phyloP scores from a whole-genome alignment of 768 basidiomycete species.

The Clathrus columnatus region DNA sequence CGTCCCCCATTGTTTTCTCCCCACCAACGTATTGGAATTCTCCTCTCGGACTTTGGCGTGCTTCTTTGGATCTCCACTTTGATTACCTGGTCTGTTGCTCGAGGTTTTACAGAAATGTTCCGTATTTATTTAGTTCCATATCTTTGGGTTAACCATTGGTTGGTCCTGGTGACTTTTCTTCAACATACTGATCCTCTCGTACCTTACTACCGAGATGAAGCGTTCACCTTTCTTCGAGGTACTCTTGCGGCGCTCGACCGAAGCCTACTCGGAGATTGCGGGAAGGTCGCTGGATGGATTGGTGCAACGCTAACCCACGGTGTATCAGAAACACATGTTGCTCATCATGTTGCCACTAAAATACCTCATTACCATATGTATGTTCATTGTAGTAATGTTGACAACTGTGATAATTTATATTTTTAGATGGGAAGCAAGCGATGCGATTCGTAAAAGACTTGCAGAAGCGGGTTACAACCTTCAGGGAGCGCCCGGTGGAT shows the following conservation, averaged over 20 bases:
- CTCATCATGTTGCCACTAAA: slow-evolving; percentile 89
- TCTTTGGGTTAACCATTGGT: slow-evolving; percentile 92
- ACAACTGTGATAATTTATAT: too few species aligned
- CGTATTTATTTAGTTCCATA: slow-evolving; percentile 82
- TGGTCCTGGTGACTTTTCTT: slow-evolving; percentile 92
- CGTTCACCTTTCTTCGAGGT: slow-evolving; percentile 91
- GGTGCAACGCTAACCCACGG: slow-evolving; percentile 82
- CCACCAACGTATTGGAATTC: slow-evolving; percentile 65
- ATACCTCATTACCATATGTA: slow-evolving; percentile 91
- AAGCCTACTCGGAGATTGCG: slow-evolving; percentile 66
- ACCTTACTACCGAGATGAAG: slow-evolving; percentile 83
- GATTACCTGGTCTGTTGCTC: slow-evolving; percentile 43
- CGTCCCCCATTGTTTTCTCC: slow-evolving; percentile 72
- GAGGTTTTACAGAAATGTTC: slow-evolving; percentile 66
- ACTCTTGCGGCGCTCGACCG: slow-evolving; percentile 90
- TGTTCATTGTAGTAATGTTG: not conserved
- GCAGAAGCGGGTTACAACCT: slow-evolving; percentile 53
- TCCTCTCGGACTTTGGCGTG: slow-evolving; percentile 80
- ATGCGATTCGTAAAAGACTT: slow-evolving; percentile 71
- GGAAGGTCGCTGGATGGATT: slow-evolving; percentile 74
- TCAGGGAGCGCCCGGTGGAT: slow-evolving; percentile 64
- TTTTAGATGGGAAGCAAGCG: slow-evolving; percentile 79
- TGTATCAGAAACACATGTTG: slow-evolving; percentile 89
- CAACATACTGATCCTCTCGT: slow-evolving; percentile 96
- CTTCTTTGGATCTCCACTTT: slow-evolving; percentile 60